Evolutionary conservation across 345 rosid genomes (phyloP).

Genomic region (Passiflora organensis): DNA sequence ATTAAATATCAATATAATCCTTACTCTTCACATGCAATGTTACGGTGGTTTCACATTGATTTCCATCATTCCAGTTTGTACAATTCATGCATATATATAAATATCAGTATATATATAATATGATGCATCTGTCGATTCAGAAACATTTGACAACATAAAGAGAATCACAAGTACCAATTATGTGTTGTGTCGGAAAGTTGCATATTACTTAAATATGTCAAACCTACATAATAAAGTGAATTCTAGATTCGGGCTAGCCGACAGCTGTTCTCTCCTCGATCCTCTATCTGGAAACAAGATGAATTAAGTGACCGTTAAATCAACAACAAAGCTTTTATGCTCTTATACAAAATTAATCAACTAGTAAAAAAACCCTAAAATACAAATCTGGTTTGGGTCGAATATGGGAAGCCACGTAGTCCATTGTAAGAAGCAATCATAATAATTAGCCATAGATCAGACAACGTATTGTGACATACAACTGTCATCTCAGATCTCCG

Average conservation of each 20-base stretch:
- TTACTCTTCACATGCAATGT: too few species aligned
- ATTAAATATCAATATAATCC: neutral
- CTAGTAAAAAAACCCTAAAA: too few species aligned
- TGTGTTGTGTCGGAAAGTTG: slow-evolving; percentile 7
- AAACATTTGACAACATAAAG: neutral
- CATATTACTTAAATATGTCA: neutral
- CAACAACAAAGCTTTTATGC: too few species aligned
- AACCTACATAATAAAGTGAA: neutral
- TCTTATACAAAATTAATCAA: too few species aligned
- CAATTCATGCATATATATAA: neutral
- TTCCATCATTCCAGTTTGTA: neutral
- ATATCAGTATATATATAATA: neutral
- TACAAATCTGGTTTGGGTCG: too few species aligned
- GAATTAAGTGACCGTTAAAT: too few species aligned
- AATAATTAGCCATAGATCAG: neutral
- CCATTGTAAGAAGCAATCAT: neutral
- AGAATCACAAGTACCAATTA: neutral
- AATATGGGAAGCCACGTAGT: too few species aligned
- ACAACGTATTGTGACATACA: slow-evolving; percentile 18
- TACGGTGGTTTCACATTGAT: too few species aligned
- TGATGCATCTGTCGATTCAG: neutral
- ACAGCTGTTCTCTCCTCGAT: neutral
- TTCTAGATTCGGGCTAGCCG: neutral
- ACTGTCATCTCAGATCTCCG: slow-evolving; percentile 32
- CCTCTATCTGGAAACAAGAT: too few species aligned